Percentiles rank a stretch among this genome's conserved stretches.
Conservation (phyloP, 352 stramenopile genomes). For the Phytophthora tentaculata region DNA sequence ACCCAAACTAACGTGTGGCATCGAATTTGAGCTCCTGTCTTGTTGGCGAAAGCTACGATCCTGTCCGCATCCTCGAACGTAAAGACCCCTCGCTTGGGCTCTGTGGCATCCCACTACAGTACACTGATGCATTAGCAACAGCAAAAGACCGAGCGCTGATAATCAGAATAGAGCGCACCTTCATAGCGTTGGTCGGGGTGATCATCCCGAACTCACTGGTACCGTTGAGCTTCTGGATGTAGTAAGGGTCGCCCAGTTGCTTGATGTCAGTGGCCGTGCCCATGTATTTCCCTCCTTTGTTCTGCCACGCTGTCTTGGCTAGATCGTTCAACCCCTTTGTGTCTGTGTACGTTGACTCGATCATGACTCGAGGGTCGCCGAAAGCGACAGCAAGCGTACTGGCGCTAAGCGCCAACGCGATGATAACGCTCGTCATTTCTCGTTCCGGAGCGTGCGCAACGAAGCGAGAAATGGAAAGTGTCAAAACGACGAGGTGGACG, state of each 20-base stretch:
- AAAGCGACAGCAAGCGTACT: slow-evolving; percentile 15
- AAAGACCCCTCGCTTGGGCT: slow-evolving; percentile 32
- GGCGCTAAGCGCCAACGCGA: slow-evolving; percentile 20
- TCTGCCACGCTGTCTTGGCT: slow-evolving; percentile 25
- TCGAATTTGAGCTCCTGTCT: slow-evolving; percentile 34
- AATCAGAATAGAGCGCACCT: slow-evolving; percentile 16
- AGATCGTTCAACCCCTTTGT: slow-evolving; percentile 35
- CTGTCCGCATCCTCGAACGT: slow-evolving; percentile 36
- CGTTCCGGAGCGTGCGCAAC: background rate
- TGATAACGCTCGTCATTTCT: slow-evolving; percentile 20
- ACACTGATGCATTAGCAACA: slow-evolving; percentile 4
- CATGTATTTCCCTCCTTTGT: slow-evolving; percentile 41
- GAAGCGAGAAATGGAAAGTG: slow-evolving; percentile 21
- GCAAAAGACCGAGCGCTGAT: background rate
- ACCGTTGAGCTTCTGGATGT: slow-evolving; percentile 28
- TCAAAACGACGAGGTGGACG: slow-evolving; percentile 10
- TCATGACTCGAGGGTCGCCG: slow-evolving; percentile 34
- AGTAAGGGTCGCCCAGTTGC: slow-evolving; percentile 34
- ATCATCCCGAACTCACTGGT: slow-evolving; percentile 41
- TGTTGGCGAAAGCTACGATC: slow-evolving; percentile 36
- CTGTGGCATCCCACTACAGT: slow-evolving; percentile 35
- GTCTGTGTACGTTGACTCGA: slow-evolving; percentile 39
- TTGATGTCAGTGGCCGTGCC: slow-evolving; percentile 42
- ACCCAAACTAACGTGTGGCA: slow-evolving; percentile 41
- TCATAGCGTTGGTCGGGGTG: slow-evolving; percentile 42